A percentile compares a stretch with the other conserved stretches of the same genome.
These are phyloP conservation scores for Protomyces pachydermus DNA, from an alignment of 1,139 yeast species.

Conservation along the genomic window DNA sequence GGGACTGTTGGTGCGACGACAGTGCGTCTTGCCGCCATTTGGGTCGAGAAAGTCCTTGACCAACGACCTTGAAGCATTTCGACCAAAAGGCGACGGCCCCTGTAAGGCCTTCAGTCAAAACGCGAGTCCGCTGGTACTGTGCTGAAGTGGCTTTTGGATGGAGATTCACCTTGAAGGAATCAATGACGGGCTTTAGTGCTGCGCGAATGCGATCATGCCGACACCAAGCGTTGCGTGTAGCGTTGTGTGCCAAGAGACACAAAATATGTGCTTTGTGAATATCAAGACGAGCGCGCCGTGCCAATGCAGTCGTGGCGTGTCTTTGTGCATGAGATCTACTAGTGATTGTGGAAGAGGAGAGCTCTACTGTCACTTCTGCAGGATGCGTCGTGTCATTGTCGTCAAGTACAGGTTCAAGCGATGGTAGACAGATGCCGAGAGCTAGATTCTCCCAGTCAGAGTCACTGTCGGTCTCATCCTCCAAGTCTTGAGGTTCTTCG, in stretches of 20 bases:
- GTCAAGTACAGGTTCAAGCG: not conserved
- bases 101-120: slow-evolving; percentile 68
- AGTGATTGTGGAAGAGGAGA: not conserved
- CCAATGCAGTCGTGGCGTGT: slow-evolving; percentile 46
- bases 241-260: slow-evolving; percentile 60
- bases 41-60: slow-evolving; percentile 28
- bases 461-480: not conserved
- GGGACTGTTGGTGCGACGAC: slow-evolving; percentile 30
- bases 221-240: slow-evolving; percentile 66
- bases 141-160: slow-evolving; percentile 47
- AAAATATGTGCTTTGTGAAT: slow-evolving; percentile 61
- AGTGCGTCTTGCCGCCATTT: slow-evolving; percentile 27
- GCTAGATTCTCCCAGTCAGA: not conserved
- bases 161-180: slow-evolving; percentile 43
- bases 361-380: not conserved
- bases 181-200: slow-evolving; percentile 36
- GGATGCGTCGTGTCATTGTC: not conserved
- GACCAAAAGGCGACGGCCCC: slow-evolving; percentile 50
- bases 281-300: slow-evolving; percentile 48
- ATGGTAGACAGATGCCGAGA: not conserved
- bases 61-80: slow-evolving; percentile 34
- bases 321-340: not conserved
- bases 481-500: not conserved
- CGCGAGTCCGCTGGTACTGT: slow-evolving; percentile 51
- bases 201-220: slow-evolving; percentile 47